Evolutionary conservation across 768 basidiomycete genomes (phyloP), one percentile per base, ranked within the genome.

Genomic region (Boletellus ananiceps): DNA sequence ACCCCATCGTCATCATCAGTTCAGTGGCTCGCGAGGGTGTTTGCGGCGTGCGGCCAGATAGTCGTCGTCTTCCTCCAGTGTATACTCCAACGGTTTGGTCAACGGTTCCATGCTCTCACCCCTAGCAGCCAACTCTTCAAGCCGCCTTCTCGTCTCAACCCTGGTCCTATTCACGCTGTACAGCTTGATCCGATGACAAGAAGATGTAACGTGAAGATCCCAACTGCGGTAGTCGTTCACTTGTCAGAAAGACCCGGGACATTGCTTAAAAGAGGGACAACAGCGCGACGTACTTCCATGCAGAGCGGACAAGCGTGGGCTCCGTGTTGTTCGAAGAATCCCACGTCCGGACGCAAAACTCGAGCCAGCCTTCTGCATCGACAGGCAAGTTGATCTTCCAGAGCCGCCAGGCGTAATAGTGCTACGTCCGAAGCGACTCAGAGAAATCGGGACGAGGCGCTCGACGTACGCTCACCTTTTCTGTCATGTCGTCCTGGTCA

Each of bases 281-380:
- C 21, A 47, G 5, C 25, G 25, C 15, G 16, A 64, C 75, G 49
- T 51, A 77, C 77, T 79, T 79, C 77, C 77, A 78, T 4, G 78
- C 72, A 7, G 77, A 78, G 39, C 77, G 74, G 14, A 79, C 74
- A 49, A 72, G 76, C 12, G 78, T 79, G 15, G 78, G 78, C 59
- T 80, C 74, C 3, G 78, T 80, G 55, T 81, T 80, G 63, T 76
- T 76, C 8, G 76, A 75, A n/a, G 76, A 76, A 54, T 80, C 78
- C 78, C 79, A 81, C 0, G 75, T 74, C 42, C 78, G 74, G 18
- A 76, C 76, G 48, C 75, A 76, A 64, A 80, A 74, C 54, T 80
- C 78, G 33, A 79, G 69, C 77, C 78, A 80, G 5, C 78, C 78
- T 54, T 81, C 76, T 4, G 77, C 78, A 36, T 77, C 75, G 34